A percentile compares a stretch with the other conserved stretches of the same genome.
These are phyloP conservation scores for Balansia obtecta DNA, from an alignment of 2,329 filamentous ascomycete species.

Conservation along the genomic window DNA sequence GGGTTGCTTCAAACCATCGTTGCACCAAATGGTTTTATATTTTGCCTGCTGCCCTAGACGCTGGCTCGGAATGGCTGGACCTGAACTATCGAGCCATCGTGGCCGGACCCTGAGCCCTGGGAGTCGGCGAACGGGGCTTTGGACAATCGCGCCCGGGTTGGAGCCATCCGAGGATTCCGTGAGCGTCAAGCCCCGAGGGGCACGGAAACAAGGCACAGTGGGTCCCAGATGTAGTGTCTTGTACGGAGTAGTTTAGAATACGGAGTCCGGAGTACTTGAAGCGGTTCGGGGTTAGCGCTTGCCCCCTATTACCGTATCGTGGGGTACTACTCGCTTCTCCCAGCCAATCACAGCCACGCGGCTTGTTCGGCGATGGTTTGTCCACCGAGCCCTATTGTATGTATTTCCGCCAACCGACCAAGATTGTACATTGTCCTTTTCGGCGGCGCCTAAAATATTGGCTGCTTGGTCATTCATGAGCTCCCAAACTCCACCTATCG, in stretches of 20 bases:
- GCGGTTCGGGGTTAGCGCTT: no score
- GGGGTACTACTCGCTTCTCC: no score
- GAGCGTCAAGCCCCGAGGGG: background rate
- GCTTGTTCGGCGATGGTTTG: no score
- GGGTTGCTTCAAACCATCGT: background rate
- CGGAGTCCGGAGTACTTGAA: no score
- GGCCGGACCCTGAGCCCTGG: background rate
- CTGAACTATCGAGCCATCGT: background rate
- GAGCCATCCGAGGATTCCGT: conserved; percentile 4
- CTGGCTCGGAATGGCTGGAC: background rate
- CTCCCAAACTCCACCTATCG: background rate
- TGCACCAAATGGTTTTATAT: background rate
- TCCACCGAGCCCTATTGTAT: no score
- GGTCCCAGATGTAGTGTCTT: no score
- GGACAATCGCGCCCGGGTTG: background rate
- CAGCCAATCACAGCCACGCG: no score
- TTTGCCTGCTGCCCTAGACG: background rate
- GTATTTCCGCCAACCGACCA: no score
- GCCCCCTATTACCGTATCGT: no score
- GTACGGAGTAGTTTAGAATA: no score
- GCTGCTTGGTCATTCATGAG: background rate
- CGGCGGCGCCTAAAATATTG: background rate
- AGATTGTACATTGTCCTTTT: no score
- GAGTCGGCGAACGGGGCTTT: background rate
- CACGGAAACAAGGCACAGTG: background rate